These are phyloP conservation scores for Puya raimondii DNA, from an alignment of 176 grass and related monocot genomes.

Conservation along the genomic window DNA sequence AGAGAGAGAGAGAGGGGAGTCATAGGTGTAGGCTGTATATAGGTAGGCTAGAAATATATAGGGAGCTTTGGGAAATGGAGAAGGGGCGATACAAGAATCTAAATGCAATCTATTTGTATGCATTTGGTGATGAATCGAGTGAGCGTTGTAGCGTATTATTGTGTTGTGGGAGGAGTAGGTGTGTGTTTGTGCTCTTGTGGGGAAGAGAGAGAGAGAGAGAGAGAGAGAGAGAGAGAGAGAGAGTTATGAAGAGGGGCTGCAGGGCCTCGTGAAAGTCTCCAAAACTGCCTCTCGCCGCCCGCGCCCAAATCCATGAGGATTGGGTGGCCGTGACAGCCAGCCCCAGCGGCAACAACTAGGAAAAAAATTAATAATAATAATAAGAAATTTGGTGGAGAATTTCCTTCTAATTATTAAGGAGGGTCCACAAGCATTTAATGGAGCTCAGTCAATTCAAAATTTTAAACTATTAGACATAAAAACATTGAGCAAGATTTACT, in stretches of 20 bases:
- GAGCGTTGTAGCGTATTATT: no score
- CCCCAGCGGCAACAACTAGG: neutral
- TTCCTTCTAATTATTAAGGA: no score
- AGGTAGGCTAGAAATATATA: neutral
- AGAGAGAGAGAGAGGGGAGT: neutral
- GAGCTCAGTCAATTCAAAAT: no score
- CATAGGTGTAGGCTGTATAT: neutral
- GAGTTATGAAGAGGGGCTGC: neutral
- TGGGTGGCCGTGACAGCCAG: neutral
- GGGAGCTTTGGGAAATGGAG: conserved; percentile 32
- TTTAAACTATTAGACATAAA: no score
- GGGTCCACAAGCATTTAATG: no score
- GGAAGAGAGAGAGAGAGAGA: neutral
- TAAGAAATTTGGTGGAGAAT: no score
- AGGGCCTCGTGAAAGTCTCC: neutral
- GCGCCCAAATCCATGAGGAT: neutral
- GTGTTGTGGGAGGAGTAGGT: neutral
- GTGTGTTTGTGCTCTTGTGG: neutral
- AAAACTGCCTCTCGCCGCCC: neutral
- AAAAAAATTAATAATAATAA: neutral
- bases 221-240: neutral
- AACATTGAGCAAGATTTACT: no score
- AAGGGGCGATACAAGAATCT: neutral
- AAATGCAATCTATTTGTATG: no score
- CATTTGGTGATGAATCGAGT: no score